Base-by-base conservation (phyloP, 208 protist genomes). In the Leishmania major region DNA sequence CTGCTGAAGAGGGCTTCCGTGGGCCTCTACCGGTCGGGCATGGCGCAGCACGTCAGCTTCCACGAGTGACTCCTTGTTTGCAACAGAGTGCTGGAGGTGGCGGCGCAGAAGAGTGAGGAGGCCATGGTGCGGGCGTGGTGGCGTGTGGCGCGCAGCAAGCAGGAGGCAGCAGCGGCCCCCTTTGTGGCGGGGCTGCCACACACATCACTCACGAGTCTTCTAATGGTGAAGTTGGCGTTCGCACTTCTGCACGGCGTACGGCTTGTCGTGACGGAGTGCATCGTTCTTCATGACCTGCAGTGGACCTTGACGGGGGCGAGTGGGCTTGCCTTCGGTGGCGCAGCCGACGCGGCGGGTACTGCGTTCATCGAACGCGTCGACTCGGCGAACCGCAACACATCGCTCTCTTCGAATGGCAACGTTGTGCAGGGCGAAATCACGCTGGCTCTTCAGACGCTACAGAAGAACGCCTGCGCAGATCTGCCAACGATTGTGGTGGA, bases 11-110 rank as follows among this genome's bases (percentile, higher is more conserved):
- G 81, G 1, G 81, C 81, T 1, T 69, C 81, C 2, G 51, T 55
- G n/a, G 66, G 78, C 4, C 69, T 88, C 40, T n/a, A 15, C 43
- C 37, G 25, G 13, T 80, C 73, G 25, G 81, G 78, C 19, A 19
- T 82, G 37, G 45, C 53, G 17, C 64, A 55, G 43, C 80, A 88
- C 75, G 8, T 15, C 4, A 73, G 60, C 53, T 82, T 87, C 72
- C 75, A 84, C 66, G 84, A 87, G 80, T 87, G 84, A 80, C 77
- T 87, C 17, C 25, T 87, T 37, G 64, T 84, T 71, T 76, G 81
- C 75, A 80, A 77, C 67, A 49, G 3, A 1, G 57, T 71, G 11
- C 55, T 80, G 1, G 22, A 17, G 43, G 28, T 43, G 0, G 43
- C 13, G 11, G 60, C 74, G 10, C 77, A 49, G 13, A 37, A 35